These are phyloP conservation scores for Pestalotiopsis sp. DNA, from an alignment of 2,329 filamentous ascomycete genomes.

Conservation along the genomic window DNA sequence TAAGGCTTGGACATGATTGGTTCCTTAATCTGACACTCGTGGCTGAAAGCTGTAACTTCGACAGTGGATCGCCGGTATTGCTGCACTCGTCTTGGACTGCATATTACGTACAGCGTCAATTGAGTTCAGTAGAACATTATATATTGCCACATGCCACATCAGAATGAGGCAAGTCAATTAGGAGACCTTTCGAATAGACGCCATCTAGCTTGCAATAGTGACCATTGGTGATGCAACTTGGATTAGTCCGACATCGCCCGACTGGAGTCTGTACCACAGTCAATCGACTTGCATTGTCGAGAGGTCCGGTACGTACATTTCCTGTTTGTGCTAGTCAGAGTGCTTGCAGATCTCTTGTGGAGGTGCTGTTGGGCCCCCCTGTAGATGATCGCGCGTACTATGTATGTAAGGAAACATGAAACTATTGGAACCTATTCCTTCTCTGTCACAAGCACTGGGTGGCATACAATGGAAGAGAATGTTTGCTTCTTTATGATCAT, in stretches of 20 bases:
- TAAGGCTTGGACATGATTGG: too few species aligned
- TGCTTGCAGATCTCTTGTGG: neutral
- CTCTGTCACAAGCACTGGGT: neutral
- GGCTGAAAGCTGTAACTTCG: too few species aligned
- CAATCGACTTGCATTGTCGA: neutral
- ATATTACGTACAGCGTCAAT: too few species aligned
- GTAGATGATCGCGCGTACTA: neutral
- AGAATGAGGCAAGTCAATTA: too few species aligned
- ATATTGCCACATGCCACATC: too few species aligned
- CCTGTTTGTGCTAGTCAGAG: neutral
- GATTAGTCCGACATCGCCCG: constrained; percentile 14
- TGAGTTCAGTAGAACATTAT: too few species aligned
- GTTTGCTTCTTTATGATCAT: neutral
- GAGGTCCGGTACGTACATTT: neutral
- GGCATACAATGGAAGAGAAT: neutral
- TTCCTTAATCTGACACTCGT: too few species aligned
- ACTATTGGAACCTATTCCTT: neutral
- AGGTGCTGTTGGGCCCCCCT: neutral
- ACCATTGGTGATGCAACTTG: neutral
- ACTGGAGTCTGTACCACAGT: neutral
- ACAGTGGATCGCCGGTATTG: too few species aligned
- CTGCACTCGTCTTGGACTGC: too few species aligned
- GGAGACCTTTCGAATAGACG: too few species aligned
- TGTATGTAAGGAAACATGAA: neutral
- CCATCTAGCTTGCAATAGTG: neutral